Base-by-base conservation (phyloP, 2,329 filamentous ascomycete species). In the Epichloe gansuensis region DNA sequence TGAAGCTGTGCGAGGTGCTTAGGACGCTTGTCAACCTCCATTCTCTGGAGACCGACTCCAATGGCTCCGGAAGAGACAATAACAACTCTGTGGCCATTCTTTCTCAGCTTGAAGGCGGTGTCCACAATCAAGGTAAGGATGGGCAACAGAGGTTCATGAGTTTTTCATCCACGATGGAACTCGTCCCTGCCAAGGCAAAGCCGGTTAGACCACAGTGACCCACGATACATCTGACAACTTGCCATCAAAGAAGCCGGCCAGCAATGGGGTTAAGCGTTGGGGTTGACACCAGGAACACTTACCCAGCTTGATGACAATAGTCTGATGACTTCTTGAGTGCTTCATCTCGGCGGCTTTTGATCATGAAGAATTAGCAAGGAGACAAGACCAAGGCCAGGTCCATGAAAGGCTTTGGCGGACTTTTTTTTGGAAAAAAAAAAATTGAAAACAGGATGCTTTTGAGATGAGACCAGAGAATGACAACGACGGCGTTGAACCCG, bases 41-140 rank as follows among this genome's bases (percentile, higher is more conserved):
- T 95, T 55, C 90, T 82, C 54, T 88, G 82, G 55, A 98, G 75
- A 6, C 91, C 93, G 55, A 98, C 90, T 54, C 91, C 93, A 69
- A 98, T 95, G 67, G 93, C 93, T 55, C 93, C 93, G 0, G 93
- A 98, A 2, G 93, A 98, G 57, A 97, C 94, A 59, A 98, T 87
- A 67, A 98, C 85, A 50, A 98, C 93, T 61, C 85, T 83, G 68
- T 98, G 91, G 48, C 93, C 93, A 82, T 95, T 86, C 69, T 91
- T 86, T 59, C 84, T 83, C 44, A 98, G 76, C 64, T 83, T 87
- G 51, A 91, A 86, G 13, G 89, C 90, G 21, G 93, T 97, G 71
- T 97, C 90, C 58, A 97, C 93, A 59, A 98, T 96, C 55, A 91
- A 75, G 55, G 87, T 91, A 53, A 98, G 75, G 60, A 90, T 95